These are phyloP conservation scores for Starmerella apis DNA, from an alignment of 805 yeast species.

Conservation along the genomic window DNA sequence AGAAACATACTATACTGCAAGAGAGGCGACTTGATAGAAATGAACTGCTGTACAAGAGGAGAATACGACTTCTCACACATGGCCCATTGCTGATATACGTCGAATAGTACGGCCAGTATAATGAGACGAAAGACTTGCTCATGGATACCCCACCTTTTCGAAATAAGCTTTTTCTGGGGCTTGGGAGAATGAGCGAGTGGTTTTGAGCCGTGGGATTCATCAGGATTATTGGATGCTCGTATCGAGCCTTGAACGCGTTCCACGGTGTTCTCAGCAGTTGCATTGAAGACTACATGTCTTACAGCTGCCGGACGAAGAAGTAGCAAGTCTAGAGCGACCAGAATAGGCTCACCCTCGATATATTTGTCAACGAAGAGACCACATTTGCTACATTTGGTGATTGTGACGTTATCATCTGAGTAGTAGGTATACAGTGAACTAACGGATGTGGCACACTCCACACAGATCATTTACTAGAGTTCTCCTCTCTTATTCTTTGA, in stretches of 20 bases:
- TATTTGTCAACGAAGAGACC: conserved; percentile 74
- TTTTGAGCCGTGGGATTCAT: not conserved
- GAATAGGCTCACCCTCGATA: conserved; percentile 77
- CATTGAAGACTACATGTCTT: conserved; percentile 74
- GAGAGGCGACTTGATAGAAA: conserved; percentile 27
- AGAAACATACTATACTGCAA: conserved; percentile 35
- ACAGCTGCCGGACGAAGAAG: conserved; percentile 70
- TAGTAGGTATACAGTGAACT: conserved; percentile 58
- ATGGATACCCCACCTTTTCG: not conserved
- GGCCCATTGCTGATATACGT: conserved; percentile 88
- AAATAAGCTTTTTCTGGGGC: no score
- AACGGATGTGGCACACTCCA: conserved; percentile 68
- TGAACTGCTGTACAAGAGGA: conserved; percentile 24
- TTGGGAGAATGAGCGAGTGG: no score
- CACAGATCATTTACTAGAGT: conserved; percentile 76
- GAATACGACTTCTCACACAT: conserved; percentile 55
- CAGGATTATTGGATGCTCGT: not conserved
- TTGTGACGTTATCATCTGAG: conserved; percentile 65
- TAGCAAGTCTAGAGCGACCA: conserved; percentile 72
- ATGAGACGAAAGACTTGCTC: conserved; percentile 27
- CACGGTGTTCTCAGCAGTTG: conserved; percentile 29
- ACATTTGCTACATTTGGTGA: conserved; percentile 68
- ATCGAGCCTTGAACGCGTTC: not conserved
- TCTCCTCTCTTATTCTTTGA: no score
- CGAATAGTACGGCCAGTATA: conserved; percentile 61